A percentile compares a stretch with the other conserved stretches of the same genome.
These are phyloP conservation scores for Lichina pygmaea DNA, from an alignment of 495 filamentous ascomycete genomes.

Conservation along the genomic window DNA sequence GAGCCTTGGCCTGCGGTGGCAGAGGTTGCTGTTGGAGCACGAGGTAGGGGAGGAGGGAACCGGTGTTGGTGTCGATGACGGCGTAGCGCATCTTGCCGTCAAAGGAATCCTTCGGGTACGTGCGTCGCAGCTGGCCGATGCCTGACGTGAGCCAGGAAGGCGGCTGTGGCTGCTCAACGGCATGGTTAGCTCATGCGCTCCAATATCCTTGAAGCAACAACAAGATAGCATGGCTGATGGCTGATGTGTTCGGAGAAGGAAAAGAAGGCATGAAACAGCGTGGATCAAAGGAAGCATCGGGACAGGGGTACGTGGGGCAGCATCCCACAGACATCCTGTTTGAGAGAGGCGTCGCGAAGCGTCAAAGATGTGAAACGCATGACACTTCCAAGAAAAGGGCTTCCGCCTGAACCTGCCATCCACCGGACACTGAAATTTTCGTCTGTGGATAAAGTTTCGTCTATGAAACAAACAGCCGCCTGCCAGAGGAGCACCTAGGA, in stretches of 20 bases:
- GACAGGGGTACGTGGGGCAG: too few species aligned
- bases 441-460: too few species aligned
- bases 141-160: constrained; percentile 53
- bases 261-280: not conserved
- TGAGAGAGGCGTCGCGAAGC: too few species aligned
- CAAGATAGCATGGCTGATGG: constrained; percentile 4
- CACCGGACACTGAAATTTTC: too few species aligned
- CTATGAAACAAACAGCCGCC: too few species aligned
- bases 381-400: too few species aligned
- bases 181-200: too few species aligned
- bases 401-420: too few species aligned
- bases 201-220: not conserved
- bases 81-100: constrained; percentile 73
- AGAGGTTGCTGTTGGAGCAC: constrained; percentile 19
- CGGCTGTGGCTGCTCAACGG: constrained; percentile 32
- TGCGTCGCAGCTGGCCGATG: constrained; percentile 30
- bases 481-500: too few species aligned
- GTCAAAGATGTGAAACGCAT: too few species aligned
- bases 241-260: constrained; percentile 3
- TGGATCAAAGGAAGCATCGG: too few species aligned
- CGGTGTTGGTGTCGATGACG: constrained; percentile 39
- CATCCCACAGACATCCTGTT: too few species aligned
- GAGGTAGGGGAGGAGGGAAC: constrained; percentile 20
- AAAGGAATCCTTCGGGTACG: constrained; percentile 52
- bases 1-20: constrained; percentile 31